Evolutionary conservation across 495 filamentous ascomycete genomes (phyloP).

Genomic region (Xylaria scruposa): DNA sequence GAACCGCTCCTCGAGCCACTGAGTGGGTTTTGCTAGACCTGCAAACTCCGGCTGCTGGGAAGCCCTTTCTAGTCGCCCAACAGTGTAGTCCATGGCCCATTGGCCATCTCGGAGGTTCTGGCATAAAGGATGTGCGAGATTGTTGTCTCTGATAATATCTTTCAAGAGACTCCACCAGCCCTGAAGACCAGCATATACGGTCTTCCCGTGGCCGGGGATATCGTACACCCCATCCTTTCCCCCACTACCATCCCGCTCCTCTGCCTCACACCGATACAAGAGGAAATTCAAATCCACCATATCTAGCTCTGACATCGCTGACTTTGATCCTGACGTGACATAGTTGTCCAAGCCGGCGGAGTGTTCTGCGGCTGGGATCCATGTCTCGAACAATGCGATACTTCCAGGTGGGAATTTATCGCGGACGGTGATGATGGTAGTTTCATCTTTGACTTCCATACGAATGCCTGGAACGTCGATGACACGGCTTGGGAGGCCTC

Average conservation of each 20-base stretch:
- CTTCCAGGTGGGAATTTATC: conserved; percentile 88
- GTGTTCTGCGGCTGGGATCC: conserved; percentile 84
- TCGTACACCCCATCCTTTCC: conserved; percentile 85
- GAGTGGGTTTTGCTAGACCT: conserved; percentile 66
- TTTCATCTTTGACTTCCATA: conserved; percentile 69
- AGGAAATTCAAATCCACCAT: conserved; percentile 90
- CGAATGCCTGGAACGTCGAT: conserved; percentile 71
- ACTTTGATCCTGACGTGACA: conserved; percentile 79
- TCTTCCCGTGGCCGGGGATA: conserved; percentile 80
- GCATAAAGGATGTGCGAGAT: conserved; percentile 92
- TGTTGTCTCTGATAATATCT: conserved; percentile 83
- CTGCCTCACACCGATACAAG: conserved; percentile 89
- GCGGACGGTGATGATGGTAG: conserved; percentile 81
- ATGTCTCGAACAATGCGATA: conserved; percentile 94
- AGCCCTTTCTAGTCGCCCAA: conserved; percentile 76
- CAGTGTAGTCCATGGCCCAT: conserved; percentile 93
- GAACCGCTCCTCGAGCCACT: conserved; percentile 85
- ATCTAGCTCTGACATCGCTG: conserved; percentile 74
- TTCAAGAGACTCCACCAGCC: conserved; percentile 97
- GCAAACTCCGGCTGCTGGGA: conserved; percentile 65
- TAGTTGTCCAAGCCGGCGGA: conserved; percentile 80
- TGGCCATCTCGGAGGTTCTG: conserved; percentile 89
- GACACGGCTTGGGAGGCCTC: conserved; percentile 82
- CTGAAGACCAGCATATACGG: conserved; percentile 96
- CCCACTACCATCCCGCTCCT: conserved; percentile 82